Evolutionary conservation across 352 stramenopile species (phyloP), one percentile per base, ranked within the genome.

Genomic region (Phytophthora agathidicida): DNA sequence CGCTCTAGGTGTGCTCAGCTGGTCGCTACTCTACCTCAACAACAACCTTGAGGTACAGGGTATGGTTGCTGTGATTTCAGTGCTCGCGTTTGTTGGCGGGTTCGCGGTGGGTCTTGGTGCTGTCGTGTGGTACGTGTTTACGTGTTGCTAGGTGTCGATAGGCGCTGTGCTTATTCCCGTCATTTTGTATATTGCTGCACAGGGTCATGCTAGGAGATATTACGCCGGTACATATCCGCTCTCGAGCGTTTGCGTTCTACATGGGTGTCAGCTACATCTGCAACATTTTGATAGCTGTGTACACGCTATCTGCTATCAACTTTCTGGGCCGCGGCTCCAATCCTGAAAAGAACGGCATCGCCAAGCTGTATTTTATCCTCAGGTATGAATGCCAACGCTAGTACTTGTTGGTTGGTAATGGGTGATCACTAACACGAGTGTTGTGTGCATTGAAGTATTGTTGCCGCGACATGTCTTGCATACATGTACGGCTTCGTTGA

Each of bases 171-270:
- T 27, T 43, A 44, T 20, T 64, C 11, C 37, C 24, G 13, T 7
- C 35, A 33, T 41, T 46, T 1, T 39, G 48, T 22, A 22, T 57
- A 26, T 9, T 56, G 26, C 30, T 54, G 46, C 45, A 37, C 24
- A 96, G 86, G 87, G 82, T 96, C 11, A 69, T 96, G 16, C 60
- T 97, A 20, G 81, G 79, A 14, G 89, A 97, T 38, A 93, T 97
- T 46, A 95, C 93, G 5, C 88, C 88, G 0, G 91, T 94, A 28
- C 71, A 91, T 36, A 89, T 97, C 27, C 82, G 90, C 14, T 84
- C 83, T 13, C 86, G 79, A 26, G 89, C 86, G 22, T 94, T 96
- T 28, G 72, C 81, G 24, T 67, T 97, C 26, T 96, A 93, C 59
- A 94, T 96, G 79, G 75, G 73, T 9, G 67, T 81, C 24, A 94